Evolutionary conservation across 495 filamentous ascomycete species (phyloP).

Genomic region (Penicillium angulare): DNA sequence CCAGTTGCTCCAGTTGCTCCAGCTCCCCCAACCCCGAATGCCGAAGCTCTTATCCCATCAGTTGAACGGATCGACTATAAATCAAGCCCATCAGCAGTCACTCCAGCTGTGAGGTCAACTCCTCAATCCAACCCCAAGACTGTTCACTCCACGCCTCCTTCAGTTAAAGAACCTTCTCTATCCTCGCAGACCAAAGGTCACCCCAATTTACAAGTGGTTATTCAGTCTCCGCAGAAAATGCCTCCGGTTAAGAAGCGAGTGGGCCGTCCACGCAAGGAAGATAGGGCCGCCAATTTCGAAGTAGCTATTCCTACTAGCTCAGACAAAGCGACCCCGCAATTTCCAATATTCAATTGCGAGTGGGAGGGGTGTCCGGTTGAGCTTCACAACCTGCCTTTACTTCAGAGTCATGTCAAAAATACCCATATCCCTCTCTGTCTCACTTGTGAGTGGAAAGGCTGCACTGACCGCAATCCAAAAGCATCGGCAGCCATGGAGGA

Average conservation of each 20-base stretch:
- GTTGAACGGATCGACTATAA: too few species aligned
- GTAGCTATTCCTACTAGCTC: conserved; percentile 2
- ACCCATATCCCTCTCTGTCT: conserved; percentile 43
- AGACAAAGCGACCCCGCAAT: conserved; percentile 15
- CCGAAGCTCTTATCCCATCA: too few species aligned
- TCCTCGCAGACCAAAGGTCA: not conserved
- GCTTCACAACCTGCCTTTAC: conserved; percentile 70
- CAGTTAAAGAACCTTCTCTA: not conserved
- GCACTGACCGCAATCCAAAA: conserved; percentile 16
- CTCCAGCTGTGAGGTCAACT: too few species aligned
- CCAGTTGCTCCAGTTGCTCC: too few species aligned
- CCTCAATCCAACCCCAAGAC: too few species aligned
- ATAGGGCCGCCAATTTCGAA: not conserved
- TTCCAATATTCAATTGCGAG: conserved; percentile 55
- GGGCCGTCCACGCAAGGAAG: conserved; percentile 9
- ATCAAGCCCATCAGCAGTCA: too few species aligned
- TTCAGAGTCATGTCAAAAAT: conserved; percentile 65
- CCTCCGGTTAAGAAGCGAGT: conserved; percentile 2
- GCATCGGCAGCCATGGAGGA: conserved; percentile 47
- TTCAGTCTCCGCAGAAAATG: conserved; percentile 15
- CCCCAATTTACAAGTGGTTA: conserved; percentile 10
- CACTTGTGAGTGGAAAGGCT: conserved; percentile 36
- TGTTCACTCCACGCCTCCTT: not conserved
- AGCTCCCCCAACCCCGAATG: too few species aligned
- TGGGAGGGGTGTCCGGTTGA: conserved; percentile 67